phyloP scores from a whole-genome alignment of 108 stramenopile genomes.

The Pseudonitzschia multiseries region DNA sequence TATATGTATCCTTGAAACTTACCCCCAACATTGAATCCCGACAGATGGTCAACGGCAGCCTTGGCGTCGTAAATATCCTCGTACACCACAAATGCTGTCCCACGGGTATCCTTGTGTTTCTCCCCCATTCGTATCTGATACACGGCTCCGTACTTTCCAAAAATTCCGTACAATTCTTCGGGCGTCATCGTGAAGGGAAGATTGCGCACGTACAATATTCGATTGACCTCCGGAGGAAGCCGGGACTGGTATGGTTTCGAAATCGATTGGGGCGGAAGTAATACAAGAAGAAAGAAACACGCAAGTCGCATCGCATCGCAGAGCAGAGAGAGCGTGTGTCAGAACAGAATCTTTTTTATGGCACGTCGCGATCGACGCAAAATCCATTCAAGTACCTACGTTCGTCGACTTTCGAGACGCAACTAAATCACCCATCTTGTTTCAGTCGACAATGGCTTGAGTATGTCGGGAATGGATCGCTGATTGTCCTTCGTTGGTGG shows the following conservation, averaged over 20 bases:
- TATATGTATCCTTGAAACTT: conserved; percentile 52
- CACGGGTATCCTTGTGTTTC: conserved; percentile 84
- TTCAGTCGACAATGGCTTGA: neutral
- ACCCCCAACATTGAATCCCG: conserved; percentile 98
- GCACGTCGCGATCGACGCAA: neutral
- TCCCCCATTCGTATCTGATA: conserved; percentile 93
- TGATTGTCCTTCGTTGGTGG: too few species aligned
- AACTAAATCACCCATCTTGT: conserved; percentile 10
- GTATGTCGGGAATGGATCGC: neutral
- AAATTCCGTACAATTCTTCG: conserved; percentile 98
- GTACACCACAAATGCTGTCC: conserved; percentile 97
- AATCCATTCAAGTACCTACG: neutral
- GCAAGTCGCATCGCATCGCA: neutral
- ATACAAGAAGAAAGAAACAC: neutral
- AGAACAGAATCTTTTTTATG: neutral
- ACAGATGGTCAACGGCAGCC: conserved; percentile 93
- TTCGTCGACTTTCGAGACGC: conserved; percentile 5
- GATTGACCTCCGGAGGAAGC: conserved; percentile 97
- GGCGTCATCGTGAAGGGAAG: conserved; percentile 96
- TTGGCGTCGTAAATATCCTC: conserved; percentile 98
- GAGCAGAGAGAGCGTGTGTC: too few species aligned
- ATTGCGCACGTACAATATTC: conserved; percentile 96
- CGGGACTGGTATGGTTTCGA: conserved; percentile 47
- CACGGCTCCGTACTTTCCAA: conserved; percentile 99
- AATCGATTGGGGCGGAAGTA: neutral